phyloP scores from a whole-genome alignment of 2,329 filamentous ascomycete genomes.

The Oidium heveae region DNA sequence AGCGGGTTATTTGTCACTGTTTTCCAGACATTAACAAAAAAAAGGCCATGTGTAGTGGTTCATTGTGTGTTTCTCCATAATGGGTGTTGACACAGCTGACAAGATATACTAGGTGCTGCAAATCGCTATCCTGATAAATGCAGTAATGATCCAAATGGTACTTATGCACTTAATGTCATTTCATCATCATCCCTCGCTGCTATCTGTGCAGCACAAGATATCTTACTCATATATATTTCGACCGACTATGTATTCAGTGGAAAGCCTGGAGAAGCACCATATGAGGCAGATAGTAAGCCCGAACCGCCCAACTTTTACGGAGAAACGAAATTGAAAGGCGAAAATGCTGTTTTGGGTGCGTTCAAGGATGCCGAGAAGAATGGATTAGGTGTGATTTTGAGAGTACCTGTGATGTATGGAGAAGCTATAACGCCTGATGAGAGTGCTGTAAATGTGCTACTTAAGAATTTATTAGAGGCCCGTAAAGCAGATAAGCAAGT shows the following conservation, averaged over 20 bases:
- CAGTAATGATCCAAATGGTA: slow-evolving; percentile 51
- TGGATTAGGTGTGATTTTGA: slow-evolving; percentile 40
- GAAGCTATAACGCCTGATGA: slow-evolving; percentile 43
- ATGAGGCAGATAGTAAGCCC: slow-evolving; percentile 36
- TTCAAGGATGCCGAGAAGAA: slow-evolving; percentile 23
- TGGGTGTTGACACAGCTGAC: slow-evolving; percentile 1
- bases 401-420: slow-evolving; percentile 70
- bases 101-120: slow-evolving; percentile 37
- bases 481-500: slow-evolving; percentile 36
- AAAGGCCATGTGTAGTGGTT: slow-evolving; percentile 50
- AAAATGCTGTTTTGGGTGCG: slow-evolving; percentile 40
- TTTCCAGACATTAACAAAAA: slow-evolving; percentile 2
- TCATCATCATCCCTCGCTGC: slow-evolving; percentile 41
- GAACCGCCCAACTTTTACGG: slow-evolving; percentile 59
- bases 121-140: slow-evolving; percentile 76
- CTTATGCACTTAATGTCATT: slow-evolving; percentile 46
- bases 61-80: slow-evolving; percentile 38
- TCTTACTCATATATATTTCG: slow-evolving; percentile 52
- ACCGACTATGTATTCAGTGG: slow-evolving; percentile 66
- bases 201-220: slow-evolving; percentile 33
- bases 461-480: slow-evolving; percentile 51
- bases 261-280: slow-evolving; percentile 56
- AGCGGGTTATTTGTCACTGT: background rate
- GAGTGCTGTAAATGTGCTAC: slow-evolving; percentile 59
- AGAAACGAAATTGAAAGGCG: slow-evolving; percentile 46